A percentile compares a stretch with the other conserved stretches of the same genome.
Conservation (phyloP, 768 basidiomycete species). For the Auricularia sp. region DNA sequence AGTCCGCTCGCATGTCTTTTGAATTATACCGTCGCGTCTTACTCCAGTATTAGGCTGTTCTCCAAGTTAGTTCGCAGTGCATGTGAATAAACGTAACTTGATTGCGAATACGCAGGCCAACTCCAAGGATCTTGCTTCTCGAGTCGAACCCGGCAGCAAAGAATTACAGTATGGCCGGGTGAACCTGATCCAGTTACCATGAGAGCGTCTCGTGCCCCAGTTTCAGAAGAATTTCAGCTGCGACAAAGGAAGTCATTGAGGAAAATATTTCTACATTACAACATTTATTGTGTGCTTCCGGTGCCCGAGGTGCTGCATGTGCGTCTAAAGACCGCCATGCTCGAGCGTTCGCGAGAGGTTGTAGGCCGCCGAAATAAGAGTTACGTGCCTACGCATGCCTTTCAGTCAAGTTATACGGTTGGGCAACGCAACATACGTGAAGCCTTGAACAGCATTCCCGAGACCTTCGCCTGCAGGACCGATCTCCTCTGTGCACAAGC, state of each 20-base stretch:
- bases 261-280: no score
- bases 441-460: slow-evolving; percentile 83
- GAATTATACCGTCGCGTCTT: not conserved
- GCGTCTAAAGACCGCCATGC: not conserved
- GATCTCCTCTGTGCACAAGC: slow-evolving; percentile 2
- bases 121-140: not conserved
- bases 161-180: no score
- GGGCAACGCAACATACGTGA: slow-evolving; percentile 49
- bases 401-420: not conserved
- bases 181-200: no score
- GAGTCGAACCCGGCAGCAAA: not conserved
- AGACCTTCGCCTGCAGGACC: slow-evolving; percentile 33
- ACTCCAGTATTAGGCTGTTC: not conserved
- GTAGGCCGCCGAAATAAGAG: slow-evolving; percentile 75
- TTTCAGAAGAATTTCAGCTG: no score
- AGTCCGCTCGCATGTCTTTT: not conserved
- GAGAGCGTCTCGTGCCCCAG: no score
- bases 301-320: no score
- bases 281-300: no score
- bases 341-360: slow-evolving; percentile 59
- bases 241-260: no score
- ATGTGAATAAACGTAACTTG: not conserved
- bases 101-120: not conserved
- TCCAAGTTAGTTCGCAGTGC: not conserved
- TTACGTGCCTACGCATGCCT: slow-evolving; percentile 50